Evolutionary conservation across 1,284 basidiomycete species (phyloP), one percentile per base, ranked within the genome.

Genomic region (Ustilago vetiveriae): DNA sequence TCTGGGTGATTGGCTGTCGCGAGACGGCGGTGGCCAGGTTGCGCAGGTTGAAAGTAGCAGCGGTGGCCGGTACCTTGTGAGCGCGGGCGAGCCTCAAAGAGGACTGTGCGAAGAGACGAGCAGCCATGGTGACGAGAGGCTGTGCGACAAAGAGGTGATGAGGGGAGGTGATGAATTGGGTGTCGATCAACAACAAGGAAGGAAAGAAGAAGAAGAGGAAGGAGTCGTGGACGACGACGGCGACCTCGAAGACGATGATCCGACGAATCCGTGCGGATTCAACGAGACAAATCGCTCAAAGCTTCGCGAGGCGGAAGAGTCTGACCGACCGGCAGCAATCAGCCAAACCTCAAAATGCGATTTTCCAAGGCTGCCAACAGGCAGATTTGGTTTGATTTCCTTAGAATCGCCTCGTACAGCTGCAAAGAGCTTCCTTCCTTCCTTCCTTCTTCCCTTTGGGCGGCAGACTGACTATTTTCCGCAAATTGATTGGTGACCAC

Each of bases 1-100:
- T 68, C 65, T 78, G 72, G 46, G 77, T 79, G 64, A 74, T 56
- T 49, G 76, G 74, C 59, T 74, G 60, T n/a, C 72, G 63, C 37
- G 54, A 55, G 42, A 64, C 72, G 42, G 65, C 65, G 40, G 68
- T 72, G 40, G 72, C 72, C 44, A 74, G 56, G 69, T 59, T 58
- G 35, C 72, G 60, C 22, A 63, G 36, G 62, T 57, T 57, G 57
- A 66, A 66, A 33, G 58, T 64, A 39, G 60, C 54, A 32, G 64
- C 38, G 51, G 59, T 67, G 51, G 69, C 64, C 35, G 58, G 64
- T 14, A 66, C 57, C 68, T 66, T 72, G 23, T 64, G 40, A 46
- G 59, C 66, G 45, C 64, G 42, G 54, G 70, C 60, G 56, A 68
- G 52, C 53, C 66, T 65, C 66, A 70, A 57, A 10, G 70, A 69